These are phyloP conservation scores for Hygrophorus pudorinus DNA, from an alignment of 768 basidiomycete genomes.

Conservation along the genomic window DNA sequence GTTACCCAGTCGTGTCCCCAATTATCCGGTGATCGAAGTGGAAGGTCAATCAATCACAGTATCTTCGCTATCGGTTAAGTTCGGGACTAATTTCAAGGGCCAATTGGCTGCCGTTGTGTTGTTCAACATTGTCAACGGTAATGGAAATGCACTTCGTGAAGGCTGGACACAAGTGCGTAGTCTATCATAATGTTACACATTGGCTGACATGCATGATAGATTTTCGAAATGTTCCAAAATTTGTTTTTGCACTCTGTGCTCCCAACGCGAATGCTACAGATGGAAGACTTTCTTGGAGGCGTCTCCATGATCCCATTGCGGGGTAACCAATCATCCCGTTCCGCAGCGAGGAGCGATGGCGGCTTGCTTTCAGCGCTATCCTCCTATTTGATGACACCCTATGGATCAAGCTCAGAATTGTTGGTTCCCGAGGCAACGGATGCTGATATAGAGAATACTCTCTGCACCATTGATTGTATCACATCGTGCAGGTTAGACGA, in stretches of 20 bases:
- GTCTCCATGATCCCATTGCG: constrained; percentile 86
- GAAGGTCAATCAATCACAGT: constrained; percentile 87
- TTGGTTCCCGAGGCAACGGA: constrained; percentile 84
- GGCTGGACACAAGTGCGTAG: constrained; percentile 81
- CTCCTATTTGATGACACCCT: constrained; percentile 94
- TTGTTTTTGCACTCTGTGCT: constrained; percentile 90
- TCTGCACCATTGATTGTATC: constrained; percentile 93
- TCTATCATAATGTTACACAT: constrained; percentile 1
- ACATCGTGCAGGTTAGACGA: constrained; percentile 90
- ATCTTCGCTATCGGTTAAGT: constrained; percentile 83
- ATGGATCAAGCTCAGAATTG: constrained; percentile 63
- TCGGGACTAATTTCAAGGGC: constrained; percentile 91
- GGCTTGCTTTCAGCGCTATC: constrained; percentile 90
- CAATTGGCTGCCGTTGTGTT: constrained; percentile 95
- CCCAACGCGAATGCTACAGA: constrained; percentile 84
- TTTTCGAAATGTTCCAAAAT: constrained; percentile 98
- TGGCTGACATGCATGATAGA: constrained; percentile 32
- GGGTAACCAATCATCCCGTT: constrained; percentile 55
- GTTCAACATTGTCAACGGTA: constrained; percentile 96
- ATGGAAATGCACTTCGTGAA: constrained; percentile 86
- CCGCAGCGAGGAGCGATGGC: constrained; percentile 65
- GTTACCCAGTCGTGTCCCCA: constrained; percentile 60
- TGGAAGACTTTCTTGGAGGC: constrained; percentile 98
- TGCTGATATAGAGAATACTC: constrained; percentile 84
- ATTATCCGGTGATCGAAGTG: constrained; percentile 82